Evolutionary conservation across 345 rosid genomes (phyloP), one percentile per base, ranked within the genome.

Genomic region (Lagerstroemia speciosa): DNA sequence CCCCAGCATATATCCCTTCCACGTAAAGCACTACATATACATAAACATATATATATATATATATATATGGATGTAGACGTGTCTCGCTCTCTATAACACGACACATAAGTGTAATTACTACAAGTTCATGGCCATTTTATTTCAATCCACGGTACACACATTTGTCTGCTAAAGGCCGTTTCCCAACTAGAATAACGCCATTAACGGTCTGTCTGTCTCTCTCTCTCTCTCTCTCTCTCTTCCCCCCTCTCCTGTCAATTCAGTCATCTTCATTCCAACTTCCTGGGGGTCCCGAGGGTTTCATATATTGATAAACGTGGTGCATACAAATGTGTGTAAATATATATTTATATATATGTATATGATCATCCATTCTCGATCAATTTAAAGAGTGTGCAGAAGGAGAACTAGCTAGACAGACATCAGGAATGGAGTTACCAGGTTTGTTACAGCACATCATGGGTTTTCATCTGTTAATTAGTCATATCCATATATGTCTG

Each of bases 101-200:
- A 8, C 20, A 27, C 36, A 9, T 11, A 61, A 14, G 17, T 34
- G 45, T 27, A 22, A n/a, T 19, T 22, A 64, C 45, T 34, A 20
- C 29, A 37, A 36, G 19, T 33, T 37, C 27, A 64, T 36, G 19
- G 16, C 30, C 30, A 64, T 22, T 37, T 22, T 22, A 22, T 37
- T n/a, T 64, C 10, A 16, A 24, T 64, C 29, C 12, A 11, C 12
- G 30, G 46, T 29, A 64, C 16, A n/a, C 38, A 37, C 16, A 64
- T 36, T 64, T 33, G 46, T 29, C 46, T 9, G 16, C 0, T 32
- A 64, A 36, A 37, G 5, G 11, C 29, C 45, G 17, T 34, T 36
- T 40, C 45, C 29, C 46, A 64, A 64, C 45, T 37, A 64, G 9
- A 64, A 37, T 34, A 64, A 64, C 67, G 45, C 45, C 38, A 64